Evolutionary conservation across 371 early-diverging fungal genomes (phyloP).

Genomic region (Haplosporangium sp.): DNA sequence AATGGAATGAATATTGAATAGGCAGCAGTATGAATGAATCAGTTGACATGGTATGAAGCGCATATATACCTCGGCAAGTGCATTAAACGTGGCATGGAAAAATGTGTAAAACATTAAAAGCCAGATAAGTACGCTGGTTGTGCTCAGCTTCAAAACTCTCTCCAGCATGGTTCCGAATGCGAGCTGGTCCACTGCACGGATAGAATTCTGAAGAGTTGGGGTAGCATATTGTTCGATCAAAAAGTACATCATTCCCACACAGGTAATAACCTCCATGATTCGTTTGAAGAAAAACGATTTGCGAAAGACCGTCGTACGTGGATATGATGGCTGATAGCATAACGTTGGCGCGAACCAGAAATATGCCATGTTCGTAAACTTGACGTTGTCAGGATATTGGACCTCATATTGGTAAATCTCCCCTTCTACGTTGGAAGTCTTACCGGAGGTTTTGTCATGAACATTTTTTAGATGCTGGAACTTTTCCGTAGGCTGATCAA

Average conservation of each 20-base stretch:
- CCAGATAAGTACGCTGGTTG: slow-evolving; percentile 87
- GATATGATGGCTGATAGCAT: slow-evolving; percentile 91
- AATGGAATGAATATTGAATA: neutral
- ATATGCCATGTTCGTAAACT: slow-evolving; percentile 74
- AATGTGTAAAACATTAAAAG: slow-evolving; percentile 91
- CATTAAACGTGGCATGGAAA: slow-evolving; percentile 88
- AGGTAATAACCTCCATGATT: slow-evolving; percentile 72
- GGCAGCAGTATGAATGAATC: neutral
- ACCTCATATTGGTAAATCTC: slow-evolving; percentile 63
- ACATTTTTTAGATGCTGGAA: slow-evolving; percentile 34
- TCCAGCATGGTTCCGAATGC: slow-evolving; percentile 79
- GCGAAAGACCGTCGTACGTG: slow-evolving; percentile 77
- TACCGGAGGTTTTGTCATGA: slow-evolving; percentile 34
- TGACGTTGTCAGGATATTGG: slow-evolving; percentile 84
- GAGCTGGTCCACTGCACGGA: slow-evolving; percentile 77
- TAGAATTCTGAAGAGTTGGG: slow-evolving; percentile 87
- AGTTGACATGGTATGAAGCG: neutral
- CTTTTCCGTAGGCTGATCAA: slow-evolving; percentile 25
- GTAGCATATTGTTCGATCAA: slow-evolving; percentile 85
- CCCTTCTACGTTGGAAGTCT: slow-evolving; percentile 25
- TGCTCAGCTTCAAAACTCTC: slow-evolving; percentile 87
- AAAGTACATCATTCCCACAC: slow-evolving; percentile 82
- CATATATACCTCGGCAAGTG: slow-evolving; percentile 73
- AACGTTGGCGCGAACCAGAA: slow-evolving; percentile 89
- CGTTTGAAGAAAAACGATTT: slow-evolving; percentile 85